A percentile compares a stretch with the other conserved stretches of the same genome.
phyloP scores from a whole-genome alignment of 164 flowering plant genomes.

The Warburgia ugandensis region DNA sequence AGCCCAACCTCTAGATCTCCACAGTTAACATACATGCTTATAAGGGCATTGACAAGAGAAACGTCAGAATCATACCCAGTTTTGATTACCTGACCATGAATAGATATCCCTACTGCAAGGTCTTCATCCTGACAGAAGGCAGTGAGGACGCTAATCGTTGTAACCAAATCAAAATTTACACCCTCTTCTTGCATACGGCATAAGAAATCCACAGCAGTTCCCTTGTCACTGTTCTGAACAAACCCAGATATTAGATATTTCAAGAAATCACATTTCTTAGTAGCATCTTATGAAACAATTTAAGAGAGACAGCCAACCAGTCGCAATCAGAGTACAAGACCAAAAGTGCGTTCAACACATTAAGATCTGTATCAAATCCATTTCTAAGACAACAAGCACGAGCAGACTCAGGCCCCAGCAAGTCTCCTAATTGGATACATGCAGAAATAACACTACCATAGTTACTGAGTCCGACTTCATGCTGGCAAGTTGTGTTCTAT shows the following conservation, averaged over 20 bases:
- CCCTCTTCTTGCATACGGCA: slow-evolving; percentile 38
- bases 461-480: slow-evolving; percentile 34
- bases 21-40: slow-evolving; percentile 49
- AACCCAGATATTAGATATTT: slow-evolving; percentile 46
- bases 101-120: slow-evolving; percentile 27
- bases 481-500: slow-evolving; percentile 33
- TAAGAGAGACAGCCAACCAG: slow-evolving; percentile 19
- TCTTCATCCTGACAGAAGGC: slow-evolving; percentile 15
- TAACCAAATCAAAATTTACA: slow-evolving; percentile 34
- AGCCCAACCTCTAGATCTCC: slow-evolving; percentile 32
- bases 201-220: slow-evolving; percentile 18
- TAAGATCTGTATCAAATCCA: slow-evolving; percentile 26
- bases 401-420: slow-evolving; percentile 33
- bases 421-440: slow-evolving; percentile 25
- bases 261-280: slow-evolving; percentile 37
- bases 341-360: slow-evolving; percentile 40
- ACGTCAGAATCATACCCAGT: slow-evolving; percentile 24
- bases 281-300: slow-evolving; percentile 33
- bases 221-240: slow-evolving; percentile 24
- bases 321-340: slow-evolving; percentile 36
- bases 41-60: slow-evolving; percentile 44
- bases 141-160: slow-evolving; percentile 43
- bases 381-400: slow-evolving; percentile 38
- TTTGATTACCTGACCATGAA: slow-evolving; percentile 45
- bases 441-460: slow-evolving; percentile 35